Evolutionary conservation across 1,284 basidiomycete genomes (phyloP).

Genomic region (Ganoderma multipileum): DNA sequence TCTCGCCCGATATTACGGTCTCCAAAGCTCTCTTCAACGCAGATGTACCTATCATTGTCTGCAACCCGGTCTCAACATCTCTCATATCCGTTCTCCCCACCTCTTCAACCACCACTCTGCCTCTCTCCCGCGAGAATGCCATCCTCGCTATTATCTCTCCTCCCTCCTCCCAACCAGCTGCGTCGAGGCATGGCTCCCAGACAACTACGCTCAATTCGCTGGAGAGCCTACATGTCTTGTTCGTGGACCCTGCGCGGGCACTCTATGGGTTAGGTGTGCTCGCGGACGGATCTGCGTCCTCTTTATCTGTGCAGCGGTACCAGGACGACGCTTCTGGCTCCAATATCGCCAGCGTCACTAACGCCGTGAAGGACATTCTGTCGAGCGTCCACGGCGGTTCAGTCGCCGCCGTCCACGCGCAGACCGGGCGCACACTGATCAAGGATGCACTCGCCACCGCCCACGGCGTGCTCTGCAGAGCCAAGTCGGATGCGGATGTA

Average conservation of each 20-base stretch:
- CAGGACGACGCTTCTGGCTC: slow-evolving; percentile 69
- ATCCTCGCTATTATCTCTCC: slow-evolving; percentile 55
- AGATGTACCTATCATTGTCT: slow-evolving; percentile 65
- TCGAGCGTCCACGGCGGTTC: slow-evolving; percentile 13
- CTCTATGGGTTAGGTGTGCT: slow-evolving; percentile 57
- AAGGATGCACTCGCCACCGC: slow-evolving; percentile 45
- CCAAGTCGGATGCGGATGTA: slow-evolving; percentile 39
- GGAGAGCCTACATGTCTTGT: slow-evolving; percentile 45
- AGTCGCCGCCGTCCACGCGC: slow-evolving; percentile 35
- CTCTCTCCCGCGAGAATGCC: slow-evolving; percentile 56
- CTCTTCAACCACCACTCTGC: slow-evolving; percentile 36
- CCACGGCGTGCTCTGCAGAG: slow-evolving; percentile 37
- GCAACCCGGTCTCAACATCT: slow-evolving; percentile 61
- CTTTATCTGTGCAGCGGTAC: slow-evolving; percentile 62
- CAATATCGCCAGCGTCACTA: slow-evolving; percentile 56
- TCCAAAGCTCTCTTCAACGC: slow-evolving; percentile 48
- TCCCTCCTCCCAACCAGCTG: slow-evolving; percentile 27
- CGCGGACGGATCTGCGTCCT: slow-evolving; percentile 50
- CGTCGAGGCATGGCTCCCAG: slow-evolving; percentile 30
- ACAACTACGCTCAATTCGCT: slow-evolving; percentile 16
- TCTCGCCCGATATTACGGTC: slow-evolving; percentile 26
- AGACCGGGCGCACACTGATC: slow-evolving; percentile 43
- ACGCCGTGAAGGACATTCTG: slow-evolving; percentile 48
- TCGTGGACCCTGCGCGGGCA: slow-evolving; percentile 64
- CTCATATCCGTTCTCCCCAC: slow-evolving; percentile 45